Evolutionary conservation across 139 green algal species (phyloP), one percentile per base, ranked within the genome.

Genomic region (Pseudopediastrum boryanum): DNA sequence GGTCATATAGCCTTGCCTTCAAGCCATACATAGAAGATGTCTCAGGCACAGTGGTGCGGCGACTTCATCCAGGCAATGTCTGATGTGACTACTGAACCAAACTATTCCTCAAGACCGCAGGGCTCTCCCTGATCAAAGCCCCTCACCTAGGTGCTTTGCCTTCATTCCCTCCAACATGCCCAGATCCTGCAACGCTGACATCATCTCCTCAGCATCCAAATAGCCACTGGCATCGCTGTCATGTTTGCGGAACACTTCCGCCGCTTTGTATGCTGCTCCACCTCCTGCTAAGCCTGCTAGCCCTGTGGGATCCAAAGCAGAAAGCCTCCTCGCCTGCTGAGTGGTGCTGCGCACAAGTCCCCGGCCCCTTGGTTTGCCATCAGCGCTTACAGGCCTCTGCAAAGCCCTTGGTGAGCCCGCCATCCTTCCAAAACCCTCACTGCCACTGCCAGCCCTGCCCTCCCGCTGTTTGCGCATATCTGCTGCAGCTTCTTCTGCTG

Each of bases 161-260:
- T 78, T 84, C 42, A 91, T 88, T 31, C 86, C 86, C 56, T 86
- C 80, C 39, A 91, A 76, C 65, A 91, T 78, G 42, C 86, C 86
- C 44, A 91, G 81, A 46, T 91, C 86, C 16, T 86, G 51, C 52
- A 91, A 79, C 12, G 86, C 86, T 19, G 62, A 50, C 50, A 88
- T 80, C 86, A 91, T 91, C 78, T 91, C 86, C 54, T 91, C 73
- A 33, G 62, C 46, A 70, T 85, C 82, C 16, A 90, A 51, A 61
- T 72, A 70, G 63, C 72, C 72, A 70, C 75, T 83, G 63, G 36
- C 52, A 29, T 78, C 51, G 33, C n/a, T 23, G 66, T 91, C 86
- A 54, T 91, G 83, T 27, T 84, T 84, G 25, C 83, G 83, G 81
- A 91, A 91, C 54, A 91, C 87, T 31, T 87, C 68, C n/a, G 81